These are phyloP conservation scores for Mycena alexandri DNA, from an alignment of 768 basidiomycete species.

Conservation along the genomic window DNA sequence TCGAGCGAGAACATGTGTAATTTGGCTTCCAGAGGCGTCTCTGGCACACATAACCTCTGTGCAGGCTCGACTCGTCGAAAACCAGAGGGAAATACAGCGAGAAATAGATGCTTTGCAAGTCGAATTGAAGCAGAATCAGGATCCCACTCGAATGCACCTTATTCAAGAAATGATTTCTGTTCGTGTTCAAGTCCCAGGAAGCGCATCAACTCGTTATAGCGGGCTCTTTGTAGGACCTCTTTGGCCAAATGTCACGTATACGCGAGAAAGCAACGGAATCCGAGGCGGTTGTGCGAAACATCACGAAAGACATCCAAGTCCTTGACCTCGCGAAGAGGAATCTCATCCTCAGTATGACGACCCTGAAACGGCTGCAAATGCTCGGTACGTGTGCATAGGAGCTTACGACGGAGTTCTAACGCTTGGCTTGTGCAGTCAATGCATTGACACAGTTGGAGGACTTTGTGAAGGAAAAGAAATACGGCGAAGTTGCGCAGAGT, in stretches of 20 bases:
- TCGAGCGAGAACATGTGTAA: slow-evolving; percentile 25
- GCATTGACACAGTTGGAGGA: slow-evolving; percentile 86
- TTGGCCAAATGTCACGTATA: slow-evolving; percentile 96
- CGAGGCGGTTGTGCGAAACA: slow-evolving; percentile 94
- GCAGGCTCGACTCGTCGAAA: slow-evolving; percentile 74
- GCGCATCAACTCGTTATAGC: slow-evolving; percentile 13
- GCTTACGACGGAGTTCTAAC: neutral
- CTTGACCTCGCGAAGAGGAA: slow-evolving; percentile 96
- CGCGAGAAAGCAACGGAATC: slow-evolving; percentile 97
- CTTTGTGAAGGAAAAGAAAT: slow-evolving; percentile 81
- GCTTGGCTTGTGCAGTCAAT: slow-evolving; percentile 66
- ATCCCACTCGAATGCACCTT: slow-evolving; percentile 88
- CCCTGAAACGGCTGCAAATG: slow-evolving; percentile 92
- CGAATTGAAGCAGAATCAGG: slow-evolving; percentile 82
- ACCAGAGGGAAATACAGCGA: slow-evolving; percentile 75
- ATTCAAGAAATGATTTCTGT: slow-evolving; percentile 98
- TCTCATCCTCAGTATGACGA: slow-evolving; percentile 89
- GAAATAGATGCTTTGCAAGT: slow-evolving; percentile 79
- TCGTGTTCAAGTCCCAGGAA: slow-evolving; percentile 40
- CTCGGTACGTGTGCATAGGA: slow-evolving; percentile 69
- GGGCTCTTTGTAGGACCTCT: slow-evolving; percentile 74
- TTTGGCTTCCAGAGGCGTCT: slow-evolving; percentile 74
- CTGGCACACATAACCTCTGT: slow-evolving; percentile 79
- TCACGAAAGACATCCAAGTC: slow-evolving; percentile 96
- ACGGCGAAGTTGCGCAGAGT: slow-evolving; percentile 86